Evolutionary conservation across 148 eudicot species (phyloP).

Genomic region (Amaranthus hypochondriacus): DNA sequence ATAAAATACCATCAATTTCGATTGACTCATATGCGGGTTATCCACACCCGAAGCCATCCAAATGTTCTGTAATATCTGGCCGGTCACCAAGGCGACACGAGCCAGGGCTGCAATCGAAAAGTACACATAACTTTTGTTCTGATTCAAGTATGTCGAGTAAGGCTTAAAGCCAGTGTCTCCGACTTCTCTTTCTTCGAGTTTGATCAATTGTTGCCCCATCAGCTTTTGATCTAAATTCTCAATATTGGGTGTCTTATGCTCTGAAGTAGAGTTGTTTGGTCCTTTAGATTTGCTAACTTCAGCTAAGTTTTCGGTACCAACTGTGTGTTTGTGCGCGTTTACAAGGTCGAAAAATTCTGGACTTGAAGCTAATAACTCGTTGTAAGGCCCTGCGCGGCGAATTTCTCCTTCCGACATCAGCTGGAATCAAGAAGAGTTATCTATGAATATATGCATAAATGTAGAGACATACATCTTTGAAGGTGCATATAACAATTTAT

Average conservation of each 20-base stretch:
- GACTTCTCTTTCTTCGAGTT: constrained; percentile 67
- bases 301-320: constrained; percentile 52
- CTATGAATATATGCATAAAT: no score
- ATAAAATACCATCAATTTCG: constrained; percentile 60
- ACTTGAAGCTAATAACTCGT: constrained; percentile 53
- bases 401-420: constrained; percentile 83
- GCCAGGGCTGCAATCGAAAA: constrained; percentile 41
- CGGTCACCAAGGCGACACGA: constrained; percentile 42
- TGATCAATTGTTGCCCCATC: constrained; percentile 59
- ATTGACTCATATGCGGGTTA: constrained; percentile 42
- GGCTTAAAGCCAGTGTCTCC: constrained; percentile 77
- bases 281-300: constrained; percentile 32
- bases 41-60: constrained; percentile 93
- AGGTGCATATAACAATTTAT: no score
- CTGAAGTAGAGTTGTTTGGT: constrained; percentile 25
- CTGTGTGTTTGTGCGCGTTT: constrained; percentile 86
- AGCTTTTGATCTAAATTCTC: constrained; percentile 32
- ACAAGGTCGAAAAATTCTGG: constrained; percentile 62
- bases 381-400: constrained; percentile 52
- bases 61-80: constrained; percentile 68
- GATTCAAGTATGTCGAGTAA: constrained; percentile 58
- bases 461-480: no score
- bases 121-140: constrained; percentile 50
- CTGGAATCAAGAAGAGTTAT: constrained; percentile 34
- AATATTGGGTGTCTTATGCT: constrained; percentile 25